phyloP scores from a whole-genome alignment of 78 protist genomes.

The Guillardia theta region DNA sequence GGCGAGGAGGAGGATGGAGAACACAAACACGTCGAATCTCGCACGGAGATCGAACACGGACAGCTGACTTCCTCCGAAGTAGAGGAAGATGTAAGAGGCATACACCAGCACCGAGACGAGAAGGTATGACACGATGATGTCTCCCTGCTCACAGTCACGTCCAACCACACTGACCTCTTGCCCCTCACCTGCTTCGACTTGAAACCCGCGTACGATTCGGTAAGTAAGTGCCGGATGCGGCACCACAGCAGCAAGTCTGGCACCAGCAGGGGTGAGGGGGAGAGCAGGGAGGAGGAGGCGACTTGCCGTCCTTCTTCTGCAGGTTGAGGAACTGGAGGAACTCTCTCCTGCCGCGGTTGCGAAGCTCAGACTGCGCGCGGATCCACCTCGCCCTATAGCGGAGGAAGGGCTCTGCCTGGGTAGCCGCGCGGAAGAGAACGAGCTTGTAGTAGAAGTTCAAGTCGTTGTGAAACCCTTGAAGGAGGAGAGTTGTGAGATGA shows the following conservation, averaged over 20 bases:
- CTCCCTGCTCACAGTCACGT: not conserved
- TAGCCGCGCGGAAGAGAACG: not conserved
- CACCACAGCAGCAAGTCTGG: not conserved
- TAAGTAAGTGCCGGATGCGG: not conserved
- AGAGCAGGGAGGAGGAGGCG: too few species aligned
- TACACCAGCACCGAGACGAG: not conserved
- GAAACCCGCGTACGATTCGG: not conserved
- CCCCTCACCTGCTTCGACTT: too few species aligned
- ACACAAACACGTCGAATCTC: not conserved
- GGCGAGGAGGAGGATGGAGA: not conserved
- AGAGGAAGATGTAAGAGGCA: not conserved
- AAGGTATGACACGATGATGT: not conserved
- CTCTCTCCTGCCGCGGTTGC: not conserved
- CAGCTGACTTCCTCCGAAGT: not conserved
- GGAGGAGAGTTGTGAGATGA: not conserved
- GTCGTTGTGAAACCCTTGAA: not conserved
- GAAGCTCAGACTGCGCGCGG: not conserved
- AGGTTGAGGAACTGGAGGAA: not conserved
- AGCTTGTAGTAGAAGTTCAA: not conserved
- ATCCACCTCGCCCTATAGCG: not conserved
- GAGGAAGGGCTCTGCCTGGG: conserved; percentile 5
- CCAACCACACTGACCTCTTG: too few species aligned
- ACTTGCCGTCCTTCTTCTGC: not conserved
- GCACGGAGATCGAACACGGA: not conserved
- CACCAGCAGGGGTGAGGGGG: too few species aligned